Conservation (phyloP, 345 rosid species). For the Reutealis trisperma region DNA sequence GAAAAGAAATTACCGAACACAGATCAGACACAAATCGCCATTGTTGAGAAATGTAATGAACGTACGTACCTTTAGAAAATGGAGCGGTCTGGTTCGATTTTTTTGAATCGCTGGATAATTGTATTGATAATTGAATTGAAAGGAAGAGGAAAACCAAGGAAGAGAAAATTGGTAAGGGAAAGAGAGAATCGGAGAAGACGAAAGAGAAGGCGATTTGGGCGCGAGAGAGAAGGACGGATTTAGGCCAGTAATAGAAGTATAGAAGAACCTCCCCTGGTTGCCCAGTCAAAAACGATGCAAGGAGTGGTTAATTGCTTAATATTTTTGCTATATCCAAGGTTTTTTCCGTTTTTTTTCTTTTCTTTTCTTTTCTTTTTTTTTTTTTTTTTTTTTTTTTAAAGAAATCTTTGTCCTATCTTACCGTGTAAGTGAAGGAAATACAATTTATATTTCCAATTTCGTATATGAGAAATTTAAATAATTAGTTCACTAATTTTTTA, state of each 20-base stretch:
- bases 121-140: background rate
- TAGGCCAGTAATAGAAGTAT: background rate
- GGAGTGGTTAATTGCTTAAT: background rate
- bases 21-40: conserved; percentile 28
- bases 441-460: background rate
- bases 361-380: no score
- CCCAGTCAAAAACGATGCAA: conserved; percentile 28
- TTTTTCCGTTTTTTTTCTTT: background rate
- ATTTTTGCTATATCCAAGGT: no score
- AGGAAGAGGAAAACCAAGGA: background rate
- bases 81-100: conserved; percentile 6
- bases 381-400: background rate
- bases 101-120: background rate
- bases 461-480: background rate
- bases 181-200: conserved; percentile 51
- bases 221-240: conserved; percentile 48
- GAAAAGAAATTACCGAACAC: conserved; percentile 2
- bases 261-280: conserved; percentile 16
- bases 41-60: background rate
- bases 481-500: no score
- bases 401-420: background rate
- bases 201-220: conserved; percentile 54
- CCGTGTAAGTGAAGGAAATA: background rate
- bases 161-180: conserved; percentile 18
- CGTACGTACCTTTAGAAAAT: conserved; percentile 23